Percentiles rank a stretch among this genome's conserved stretches.
Evolutionary conservation across 2,329 filamentous ascomycete genomes (phyloP).

Genomic region (Ophiobolus disseminans): DNA sequence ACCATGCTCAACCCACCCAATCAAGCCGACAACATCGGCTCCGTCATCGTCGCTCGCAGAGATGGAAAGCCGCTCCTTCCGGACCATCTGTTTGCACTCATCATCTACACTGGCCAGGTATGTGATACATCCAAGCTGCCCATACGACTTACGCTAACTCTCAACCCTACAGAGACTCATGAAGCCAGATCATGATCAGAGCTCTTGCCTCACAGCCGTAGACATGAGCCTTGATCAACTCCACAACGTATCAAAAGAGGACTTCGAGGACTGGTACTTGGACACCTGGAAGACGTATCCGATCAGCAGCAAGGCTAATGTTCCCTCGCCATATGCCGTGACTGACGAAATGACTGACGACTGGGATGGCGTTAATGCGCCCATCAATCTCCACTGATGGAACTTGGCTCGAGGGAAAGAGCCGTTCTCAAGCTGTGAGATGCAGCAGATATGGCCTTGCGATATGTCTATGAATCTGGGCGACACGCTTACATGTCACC

Average conservation of each 20-base stretch:
- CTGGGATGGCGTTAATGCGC: too few relatives aligned
- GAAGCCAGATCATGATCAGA: too few relatives aligned
- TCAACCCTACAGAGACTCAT: too few relatives aligned
- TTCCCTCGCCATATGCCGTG: conserved; percentile 6
- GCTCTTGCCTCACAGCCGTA: not conserved
- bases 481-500: too few relatives aligned
- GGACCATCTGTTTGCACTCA: conserved; percentile 13
- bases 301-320: not conserved
- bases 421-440: too few relatives aligned
- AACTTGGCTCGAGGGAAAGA: too few relatives aligned
- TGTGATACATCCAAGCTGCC: not conserved
- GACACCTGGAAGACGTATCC: not conserved
- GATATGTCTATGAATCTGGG: too few relatives aligned
- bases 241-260: conserved; percentile 3
- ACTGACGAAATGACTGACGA: not conserved
- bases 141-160: too few relatives aligned
- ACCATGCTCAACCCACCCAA: conserved; percentile 7
- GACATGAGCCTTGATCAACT: conserved; percentile 1
- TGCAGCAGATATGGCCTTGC: too few relatives aligned
- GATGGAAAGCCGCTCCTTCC: conserved; percentile 22
- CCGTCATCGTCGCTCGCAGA: conserved; percentile 13
- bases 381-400: too few relatives aligned
- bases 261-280: conserved; percentile 4
- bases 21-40: conserved; percentile 11
- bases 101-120: conserved; percentile 4